Conservation (phyloP, 805 yeast genomes). For the Lipomyces orientalis region DNA sequence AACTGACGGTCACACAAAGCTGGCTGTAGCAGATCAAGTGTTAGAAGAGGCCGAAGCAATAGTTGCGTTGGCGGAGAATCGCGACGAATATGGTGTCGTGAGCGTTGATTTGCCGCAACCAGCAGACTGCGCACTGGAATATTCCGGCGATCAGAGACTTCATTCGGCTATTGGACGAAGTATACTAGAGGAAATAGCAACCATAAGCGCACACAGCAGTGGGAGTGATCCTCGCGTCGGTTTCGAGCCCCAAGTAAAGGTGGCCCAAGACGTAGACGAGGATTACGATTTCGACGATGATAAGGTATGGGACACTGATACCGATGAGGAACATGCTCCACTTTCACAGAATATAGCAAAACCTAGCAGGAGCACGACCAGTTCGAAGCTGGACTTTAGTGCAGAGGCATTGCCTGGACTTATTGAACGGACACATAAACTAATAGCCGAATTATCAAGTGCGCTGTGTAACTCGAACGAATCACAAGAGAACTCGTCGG, state of each 20-base stretch:
- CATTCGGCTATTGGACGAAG: not conserved
- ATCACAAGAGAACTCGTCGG: not conserved
- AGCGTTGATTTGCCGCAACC: not conserved
- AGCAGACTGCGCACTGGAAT: not conserved
- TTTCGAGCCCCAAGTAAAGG: not conserved
- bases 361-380: not conserved
- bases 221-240: not conserved
- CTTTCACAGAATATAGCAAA: not conserved
- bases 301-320: constrained; percentile 16
- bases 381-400: constrained; percentile 22
- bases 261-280: not conserved
- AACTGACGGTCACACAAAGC: not conserved
- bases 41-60: constrained; percentile 32
- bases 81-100: constrained; percentile 7
- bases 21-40: constrained; percentile 11
- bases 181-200: not conserved
- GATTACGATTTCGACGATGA: constrained; percentile 1
- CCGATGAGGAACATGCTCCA: constrained; percentile 4
- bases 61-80: constrained; percentile 29
- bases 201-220: not conserved
- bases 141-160: not conserved
- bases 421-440: constrained; percentile 15
- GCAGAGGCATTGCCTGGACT: constrained; percentile 33
- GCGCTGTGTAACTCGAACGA: not conserved
- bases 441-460: constrained; percentile 1